Base-by-base conservation (phyloP, 169 alveolate genomes). In the Besnoitia besnoiti region DNA sequence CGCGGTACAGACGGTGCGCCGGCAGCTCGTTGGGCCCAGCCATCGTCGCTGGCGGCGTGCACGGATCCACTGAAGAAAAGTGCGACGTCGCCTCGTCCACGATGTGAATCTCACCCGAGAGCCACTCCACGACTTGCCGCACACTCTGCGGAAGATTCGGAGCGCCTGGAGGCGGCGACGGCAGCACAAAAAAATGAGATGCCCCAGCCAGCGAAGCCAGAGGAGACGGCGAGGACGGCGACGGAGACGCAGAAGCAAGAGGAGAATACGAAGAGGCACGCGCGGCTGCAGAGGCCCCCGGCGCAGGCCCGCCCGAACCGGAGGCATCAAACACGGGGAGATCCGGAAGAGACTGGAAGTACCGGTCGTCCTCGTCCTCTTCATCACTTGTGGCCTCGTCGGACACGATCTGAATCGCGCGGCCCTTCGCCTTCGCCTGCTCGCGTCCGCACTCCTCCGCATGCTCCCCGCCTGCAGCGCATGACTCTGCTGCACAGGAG, bases 21-120 rank as follows among this genome's bases (percentile, higher is more conserved):
- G 87, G 87, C 49, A 35, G 47, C 37, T 77, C 87, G 55, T 77
- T 77, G n/a, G 37, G 21, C n/a, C 87, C 87, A 10, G 80, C 80
- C 21, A n/a, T 33, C 33, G 16, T 14, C 49, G 87, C 40, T 0
- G 82, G 30, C 27, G 14, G 46, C 14, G 82, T 27, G n/a, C 47
- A n/a, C 14, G 82, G 82, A 30, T 30, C 82, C 2, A 10, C 39
- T 19, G 39, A 37, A 4, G 39, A 51, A 7, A 4, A 39, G 49
- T 35, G 33, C 55, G 33, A 2, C 10, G 87, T 5, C 59, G 61
- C 27, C 33, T 77, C 87, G 55, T 77, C 87, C 35, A 37, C 24
- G 49, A 40, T 30, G 59, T 77, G 87, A 1, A 77, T 77, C 87
- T 19, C 59, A 2, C 87, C 87, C 37, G n/a, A 14, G 37, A 77